Percentiles rank a stretch among this genome's conserved stretches.
Evolutionary conservation across 305 asterid genomes (phyloP).

Genomic region (Fraxinus platypoda): DNA sequence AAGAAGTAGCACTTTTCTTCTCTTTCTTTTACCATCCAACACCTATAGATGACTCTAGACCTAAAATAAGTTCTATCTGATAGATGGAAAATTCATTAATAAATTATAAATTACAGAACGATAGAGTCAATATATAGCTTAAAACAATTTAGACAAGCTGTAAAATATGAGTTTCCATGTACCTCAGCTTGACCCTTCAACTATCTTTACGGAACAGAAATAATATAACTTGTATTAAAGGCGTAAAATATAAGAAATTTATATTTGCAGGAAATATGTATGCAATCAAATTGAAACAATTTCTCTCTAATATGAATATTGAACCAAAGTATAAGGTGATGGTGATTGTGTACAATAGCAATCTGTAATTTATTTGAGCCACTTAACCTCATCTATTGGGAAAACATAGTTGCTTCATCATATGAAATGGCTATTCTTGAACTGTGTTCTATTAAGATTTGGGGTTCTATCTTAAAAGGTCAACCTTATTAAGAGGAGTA

Average conservation of each 20-base stretch:
- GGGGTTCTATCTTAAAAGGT: no score
- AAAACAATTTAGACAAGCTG: constrained; percentile 6
- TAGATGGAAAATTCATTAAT: constrained; percentile 15
- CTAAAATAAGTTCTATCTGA: constrained; percentile 86
- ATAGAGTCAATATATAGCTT: constrained; percentile 12
- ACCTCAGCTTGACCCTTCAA: not conserved
- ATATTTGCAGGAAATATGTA: not conserved
- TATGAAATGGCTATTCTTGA: not conserved
- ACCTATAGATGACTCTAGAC: constrained; percentile 75
- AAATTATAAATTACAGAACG: constrained; percentile 11
- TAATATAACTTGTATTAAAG: constrained; percentile 15
- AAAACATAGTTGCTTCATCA: not conserved
- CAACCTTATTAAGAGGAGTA: no score
- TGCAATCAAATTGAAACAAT: not conserved
- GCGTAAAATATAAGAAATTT: not conserved
- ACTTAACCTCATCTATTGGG: not conserved
- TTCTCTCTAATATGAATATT: not conserved
- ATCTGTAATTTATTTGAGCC: not conserved
- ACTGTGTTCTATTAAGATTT: not conserved
- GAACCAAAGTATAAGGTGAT: not conserved
- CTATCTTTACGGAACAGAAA: not conserved
- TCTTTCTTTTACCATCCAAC: constrained; percentile 92
- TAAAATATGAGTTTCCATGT: constrained; percentile 7
- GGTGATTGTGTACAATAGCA: not conserved
- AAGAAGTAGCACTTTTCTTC: constrained; percentile 64